Conservation (phyloP, 2,329 filamentous ascomycete genomes). For the Blastomyces emzantsi region DNA sequence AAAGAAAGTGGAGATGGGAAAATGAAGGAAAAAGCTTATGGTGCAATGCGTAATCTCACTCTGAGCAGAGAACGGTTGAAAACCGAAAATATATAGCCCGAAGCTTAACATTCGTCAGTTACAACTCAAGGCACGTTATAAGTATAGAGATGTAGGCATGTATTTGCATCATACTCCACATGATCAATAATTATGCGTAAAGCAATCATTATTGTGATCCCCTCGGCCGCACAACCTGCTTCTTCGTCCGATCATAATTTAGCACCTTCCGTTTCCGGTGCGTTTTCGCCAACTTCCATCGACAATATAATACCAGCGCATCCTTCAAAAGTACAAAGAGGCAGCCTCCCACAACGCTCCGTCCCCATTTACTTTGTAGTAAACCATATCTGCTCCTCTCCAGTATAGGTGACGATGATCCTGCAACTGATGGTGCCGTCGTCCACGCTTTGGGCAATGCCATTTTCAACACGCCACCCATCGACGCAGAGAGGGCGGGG, state of each 20-base stretch:
- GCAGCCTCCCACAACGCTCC: slow-evolving; percentile 80
- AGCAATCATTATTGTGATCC: neutral
- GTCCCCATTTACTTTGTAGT: slow-evolving; percentile 76
- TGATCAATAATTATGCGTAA: neutral
- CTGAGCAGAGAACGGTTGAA: neutral
- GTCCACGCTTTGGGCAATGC: slow-evolving; percentile 62
- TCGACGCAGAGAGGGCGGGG: slow-evolving; percentile 67
- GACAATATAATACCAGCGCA: slow-evolving; percentile 51
- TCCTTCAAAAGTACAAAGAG: slow-evolving; percentile 78
- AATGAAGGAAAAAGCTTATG: neutral
- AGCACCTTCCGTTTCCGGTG: slow-evolving; percentile 40
- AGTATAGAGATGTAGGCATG: neutral
- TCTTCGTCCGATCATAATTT: slow-evolving; percentile 39
- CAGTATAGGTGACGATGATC: slow-evolving; percentile 33
- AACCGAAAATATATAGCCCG: neutral
- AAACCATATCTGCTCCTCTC: slow-evolving; percentile 49
- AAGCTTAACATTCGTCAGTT: neutral
- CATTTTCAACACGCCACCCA: slow-evolving; percentile 65
- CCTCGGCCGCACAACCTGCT: slow-evolving; percentile 19
- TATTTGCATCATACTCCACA: neutral
- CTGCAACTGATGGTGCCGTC: slow-evolving; percentile 32
- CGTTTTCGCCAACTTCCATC: slow-evolving; percentile 41
- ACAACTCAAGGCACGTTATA: neutral
- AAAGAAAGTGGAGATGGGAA: neutral
- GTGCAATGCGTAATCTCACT: neutral